Base-by-base conservation (phyloP, 805 yeast genomes). In the Isabelozyma gotoi region DNA sequence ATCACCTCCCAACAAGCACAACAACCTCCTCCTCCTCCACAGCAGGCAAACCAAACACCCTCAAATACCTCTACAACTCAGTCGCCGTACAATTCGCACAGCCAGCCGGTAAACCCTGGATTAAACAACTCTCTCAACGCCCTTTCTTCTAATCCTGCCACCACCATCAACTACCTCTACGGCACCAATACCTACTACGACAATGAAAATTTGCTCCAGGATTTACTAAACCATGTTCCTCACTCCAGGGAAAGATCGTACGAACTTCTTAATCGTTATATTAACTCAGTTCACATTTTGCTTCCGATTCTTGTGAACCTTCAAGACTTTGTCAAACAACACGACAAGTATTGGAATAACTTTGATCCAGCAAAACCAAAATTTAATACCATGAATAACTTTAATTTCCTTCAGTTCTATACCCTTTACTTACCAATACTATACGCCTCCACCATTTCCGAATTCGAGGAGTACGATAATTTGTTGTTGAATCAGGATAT, bases 371-470 rank as follows among this genome's bases (percentile, higher is more conserved):
- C 37, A 12, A 34, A 34, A 18, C 34, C 45, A 8, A 15, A 20
- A 7, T 15, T 35, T 36, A 43, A 14, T 18, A 36, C 52, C 2
- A 42, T 48, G 17, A 38, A 44, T 18, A 43, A 55, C 15, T 56
- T 77, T 43, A 71, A 69, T 43, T 55, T 57, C 33, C 51, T 71
- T 20, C 73, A 75, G 36, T 80, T 80, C 53, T 73, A 74, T 47
- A 67, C 78, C 6, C 56, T 73, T 0, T 65, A 79, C 43, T 77
- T 78, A 49, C 80, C 85, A 0, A 72, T 80, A 2, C 56, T 79
- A 8, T 80, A 79, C 55, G 84, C 84, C 2, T 74, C 84, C 2
- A 72, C 82, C 1, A 78, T 79, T 24, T 77, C 84, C 8, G 80
- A 78, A 51, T 80, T 76, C 53, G 83, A 80, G 53, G 84, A 80